Base-by-base conservation (phyloP, 768 basidiomycete genomes). In the Leccinum barrowsii region DNA sequence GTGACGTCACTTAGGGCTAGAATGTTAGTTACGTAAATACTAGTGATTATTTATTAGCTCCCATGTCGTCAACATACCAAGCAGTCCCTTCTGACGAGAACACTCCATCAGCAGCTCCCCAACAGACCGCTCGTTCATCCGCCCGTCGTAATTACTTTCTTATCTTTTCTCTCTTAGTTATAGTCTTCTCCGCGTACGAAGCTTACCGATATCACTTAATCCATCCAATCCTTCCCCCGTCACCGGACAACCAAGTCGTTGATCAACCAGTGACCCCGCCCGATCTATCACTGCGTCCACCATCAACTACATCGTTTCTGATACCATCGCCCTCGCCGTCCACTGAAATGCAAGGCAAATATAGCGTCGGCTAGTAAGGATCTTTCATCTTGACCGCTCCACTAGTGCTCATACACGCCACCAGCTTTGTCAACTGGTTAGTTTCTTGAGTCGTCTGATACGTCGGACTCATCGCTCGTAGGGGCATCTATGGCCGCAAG, bases 401-500 rank as follows among this genome's bases (percentile, higher is more conserved):
- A 62, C 50, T 47, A 6, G 57, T 57, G 44, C 59, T 61, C 47
- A 60, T 50, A 5, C 52, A 12, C 34, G 34, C 54, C 51, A 52
- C 40, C 60, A 90, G 89, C 65, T 90, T 89, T 63, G 87, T 89
- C 2, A 91, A 91, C 65, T 92, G 89, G 89, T 89, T 65, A 5
- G 65, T 68, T 22, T 53, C 28, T 53, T 15, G n/a, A 30, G 7
- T 21, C 24, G 42, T 50, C 59, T 50, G 56, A 34, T 59, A 15
- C 11, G 49, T 24, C 48, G 4, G 5, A 50, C 54, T 55, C 30
- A 70, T 57, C 22, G 22, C 52, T 37, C 57, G 48, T 62, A 89
- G 94, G 94, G 95, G 93, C 5, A 98, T 98, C 35, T 98, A 98
- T 69, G 97, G 85, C 26, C 82, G 95, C 59, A 95, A 94, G 73